Conservation (phyloP, 345 rosid species). For the rapeseed (Brassica napus) region DNA sequence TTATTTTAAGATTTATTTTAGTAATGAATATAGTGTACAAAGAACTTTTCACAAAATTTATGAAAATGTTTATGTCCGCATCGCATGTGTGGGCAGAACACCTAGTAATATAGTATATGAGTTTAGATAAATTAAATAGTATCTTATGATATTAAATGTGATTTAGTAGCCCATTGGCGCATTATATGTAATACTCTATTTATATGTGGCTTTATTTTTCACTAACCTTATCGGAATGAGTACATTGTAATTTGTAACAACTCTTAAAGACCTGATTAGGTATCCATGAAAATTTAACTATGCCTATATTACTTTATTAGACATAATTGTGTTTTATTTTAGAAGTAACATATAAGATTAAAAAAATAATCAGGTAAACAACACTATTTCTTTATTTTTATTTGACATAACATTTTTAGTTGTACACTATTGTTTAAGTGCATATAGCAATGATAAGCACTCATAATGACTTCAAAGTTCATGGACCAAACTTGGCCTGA, state of each 20-base stretch:
- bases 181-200: no score
- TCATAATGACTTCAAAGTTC: not conserved
- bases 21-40: no score
- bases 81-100: no score
- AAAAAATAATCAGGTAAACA: not conserved
- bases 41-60: no score
- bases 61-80: no score
- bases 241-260: not conserved
- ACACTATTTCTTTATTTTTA: not conserved
- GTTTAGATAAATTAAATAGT: no score
- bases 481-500: constrained; percentile 33
- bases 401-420: not conserved
- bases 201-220: no score
- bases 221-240: not conserved
- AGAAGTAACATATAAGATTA: not conserved
- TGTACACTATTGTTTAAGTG: not conserved
- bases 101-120: no score
- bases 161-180: no score
- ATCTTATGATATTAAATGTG: no score
- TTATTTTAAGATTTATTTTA: no score
- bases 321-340: no score
- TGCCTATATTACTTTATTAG: not conserved
- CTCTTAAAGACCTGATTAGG: not conserved
- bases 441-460: not conserved
- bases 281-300: not conserved